Conservation (phyloP, 805 yeast species). For the Candida rishiriensis region DNA sequence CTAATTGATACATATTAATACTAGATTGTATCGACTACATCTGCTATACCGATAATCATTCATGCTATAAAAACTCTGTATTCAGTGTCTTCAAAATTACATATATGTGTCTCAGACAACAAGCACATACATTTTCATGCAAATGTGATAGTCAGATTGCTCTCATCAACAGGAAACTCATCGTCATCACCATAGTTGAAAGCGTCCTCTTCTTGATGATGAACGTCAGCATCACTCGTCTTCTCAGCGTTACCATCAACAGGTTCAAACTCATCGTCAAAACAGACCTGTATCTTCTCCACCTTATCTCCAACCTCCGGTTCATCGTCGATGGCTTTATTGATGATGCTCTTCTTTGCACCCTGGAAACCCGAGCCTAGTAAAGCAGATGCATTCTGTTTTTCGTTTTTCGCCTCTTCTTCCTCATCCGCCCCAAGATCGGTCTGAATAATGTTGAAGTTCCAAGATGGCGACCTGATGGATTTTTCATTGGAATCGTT, state of each 20-base stretch:
- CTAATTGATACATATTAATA: not conserved
- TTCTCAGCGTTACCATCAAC: conserved; percentile 1
- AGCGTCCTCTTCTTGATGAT: not conserved
- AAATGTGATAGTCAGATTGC: conserved; percentile 26
- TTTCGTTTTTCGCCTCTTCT: not conserved
- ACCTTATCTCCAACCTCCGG: conserved; percentile 1
- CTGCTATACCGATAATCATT: no score
- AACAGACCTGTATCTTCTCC: conserved; percentile 18
- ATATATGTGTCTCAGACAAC: no score
- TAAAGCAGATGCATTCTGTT: not conserved
- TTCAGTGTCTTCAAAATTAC: no score
- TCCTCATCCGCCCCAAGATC: not conserved
- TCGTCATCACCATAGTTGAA: conserved; percentile 31
- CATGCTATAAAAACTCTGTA: no score
- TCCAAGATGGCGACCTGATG: conserved; percentile 7
- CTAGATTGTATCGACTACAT: no score
- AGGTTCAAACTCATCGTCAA: conserved; percentile 19
- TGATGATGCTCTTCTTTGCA: not conserved
- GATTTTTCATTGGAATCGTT: not conserved
- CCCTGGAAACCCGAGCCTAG: not conserved
- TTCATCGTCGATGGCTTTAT: not conserved
- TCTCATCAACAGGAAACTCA: conserved; percentile 31
- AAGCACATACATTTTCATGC: conserved; percentile 8
- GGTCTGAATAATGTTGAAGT: conserved; percentile 8
- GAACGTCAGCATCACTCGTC: not conserved